These are phyloP conservation scores for Colletotrichum godetiae DNA, from an alignment of 2,329 filamentous ascomycete genomes.

Conservation along the genomic window DNA sequence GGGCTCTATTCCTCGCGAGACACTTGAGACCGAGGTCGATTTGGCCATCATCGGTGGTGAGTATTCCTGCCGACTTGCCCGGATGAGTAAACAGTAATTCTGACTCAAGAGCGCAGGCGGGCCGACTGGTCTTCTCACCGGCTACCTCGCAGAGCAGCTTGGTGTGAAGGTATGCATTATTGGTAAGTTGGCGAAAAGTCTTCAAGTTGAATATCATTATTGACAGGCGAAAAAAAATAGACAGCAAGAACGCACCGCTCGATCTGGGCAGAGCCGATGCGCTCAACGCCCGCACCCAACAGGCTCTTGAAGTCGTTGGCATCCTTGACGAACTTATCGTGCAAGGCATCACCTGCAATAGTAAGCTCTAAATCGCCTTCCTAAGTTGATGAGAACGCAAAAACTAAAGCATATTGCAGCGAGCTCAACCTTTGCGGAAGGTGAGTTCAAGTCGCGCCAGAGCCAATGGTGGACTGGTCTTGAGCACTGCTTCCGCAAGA, in stretches of 20 bases:
- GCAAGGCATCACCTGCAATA: slow-evolving; percentile 60
- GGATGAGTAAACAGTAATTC: background rate
- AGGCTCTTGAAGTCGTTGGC: slow-evolving; percentile 57
- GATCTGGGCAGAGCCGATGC: slow-evolving; percentile 59
- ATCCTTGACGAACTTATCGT: slow-evolving; percentile 55
- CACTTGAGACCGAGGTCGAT: slow-evolving; percentile 41
- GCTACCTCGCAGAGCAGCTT: slow-evolving; percentile 53
- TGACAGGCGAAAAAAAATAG: slow-evolving; percentile 43
- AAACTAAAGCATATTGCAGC: slow-evolving; percentile 43
- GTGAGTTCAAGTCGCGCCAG: slow-evolving; percentile 59
- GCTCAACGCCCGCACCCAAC: slow-evolving; percentile 60
- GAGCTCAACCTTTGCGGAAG: slow-evolving; percentile 58
- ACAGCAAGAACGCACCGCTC: slow-evolving; percentile 51
- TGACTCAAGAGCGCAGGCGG: slow-evolving; percentile 45
- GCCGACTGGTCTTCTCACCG: slow-evolving; percentile 58
- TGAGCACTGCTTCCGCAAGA: slow-evolving; percentile 56
- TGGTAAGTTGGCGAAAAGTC: slow-evolving; percentile 40
- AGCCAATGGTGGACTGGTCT: slow-evolving; percentile 60
- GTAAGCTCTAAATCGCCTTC: slow-evolving; percentile 43
- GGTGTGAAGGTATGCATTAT: slow-evolving; percentile 54
- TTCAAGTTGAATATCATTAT: background rate
- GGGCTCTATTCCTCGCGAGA: slow-evolving; percentile 33
- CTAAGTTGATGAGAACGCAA: background rate
- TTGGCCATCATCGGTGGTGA: slow-evolving; percentile 51
- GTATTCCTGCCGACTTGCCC: background rate